phyloP scores from a whole-genome alignment of 345 rosid genomes.

The Barbarea vulgaris region DNA sequence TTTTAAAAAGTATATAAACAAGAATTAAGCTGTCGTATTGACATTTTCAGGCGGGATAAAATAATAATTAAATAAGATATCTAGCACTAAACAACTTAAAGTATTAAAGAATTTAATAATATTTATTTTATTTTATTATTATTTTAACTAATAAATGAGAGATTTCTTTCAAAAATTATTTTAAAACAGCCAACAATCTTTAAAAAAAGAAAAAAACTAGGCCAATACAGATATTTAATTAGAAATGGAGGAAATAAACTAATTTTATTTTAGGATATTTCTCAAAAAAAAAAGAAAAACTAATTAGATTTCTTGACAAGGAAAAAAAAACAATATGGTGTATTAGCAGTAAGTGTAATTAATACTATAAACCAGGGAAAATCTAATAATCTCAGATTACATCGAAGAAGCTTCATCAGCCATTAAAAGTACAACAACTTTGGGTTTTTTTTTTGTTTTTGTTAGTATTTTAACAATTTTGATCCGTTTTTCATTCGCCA shows the following conservation, averaged over 20 bases:
- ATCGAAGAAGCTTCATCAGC: neutral
- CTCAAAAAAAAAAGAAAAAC: too few species aligned
- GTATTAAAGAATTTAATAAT: neutral
- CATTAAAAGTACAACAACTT: neutral
- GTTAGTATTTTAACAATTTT: neutral
- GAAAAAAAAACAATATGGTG: neutral
- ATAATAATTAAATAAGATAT: too few species aligned
- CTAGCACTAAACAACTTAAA: too few species aligned
- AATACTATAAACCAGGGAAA: neutral
- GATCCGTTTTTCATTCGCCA: slow-evolving; percentile 9
- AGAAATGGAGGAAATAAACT: neutral
- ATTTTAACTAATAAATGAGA: neutral
- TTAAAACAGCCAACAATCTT: neutral
- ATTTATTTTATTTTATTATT: too few species aligned
- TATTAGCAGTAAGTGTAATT: neutral
- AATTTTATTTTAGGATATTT: neutral
- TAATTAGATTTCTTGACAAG: neutral
- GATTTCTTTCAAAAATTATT: neutral
- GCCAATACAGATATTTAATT: neutral
- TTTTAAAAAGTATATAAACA: too few species aligned
- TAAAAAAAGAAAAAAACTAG: neutral
- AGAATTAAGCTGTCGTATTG: too few species aligned
- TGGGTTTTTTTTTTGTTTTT: neutral
- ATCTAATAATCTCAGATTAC: neutral
- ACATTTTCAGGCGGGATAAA: too few species aligned